phyloP scores from a whole-genome alignment of 2,329 filamentous ascomycete genomes.

The Botrytis porri region DNA sequence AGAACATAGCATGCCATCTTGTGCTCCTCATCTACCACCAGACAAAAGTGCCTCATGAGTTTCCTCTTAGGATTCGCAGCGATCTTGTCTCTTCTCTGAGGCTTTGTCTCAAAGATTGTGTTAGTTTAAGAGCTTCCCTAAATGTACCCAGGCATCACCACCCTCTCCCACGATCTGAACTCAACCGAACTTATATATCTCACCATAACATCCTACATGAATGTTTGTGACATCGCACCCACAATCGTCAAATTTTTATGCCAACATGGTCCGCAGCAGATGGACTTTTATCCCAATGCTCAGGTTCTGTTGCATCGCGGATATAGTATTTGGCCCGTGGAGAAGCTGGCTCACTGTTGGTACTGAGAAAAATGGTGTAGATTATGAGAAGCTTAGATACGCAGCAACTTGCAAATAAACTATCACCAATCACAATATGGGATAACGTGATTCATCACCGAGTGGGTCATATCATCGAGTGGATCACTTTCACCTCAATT shows the following conservation, averaged over 20 bases:
- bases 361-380: constrained; percentile 55
- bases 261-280: constrained; percentile 53
- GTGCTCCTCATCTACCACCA: constrained; percentile 30
- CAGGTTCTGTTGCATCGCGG: constrained; percentile 52
- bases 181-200: constrained; percentile 33
- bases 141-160: constrained; percentile 31
- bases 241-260: constrained; percentile 41
- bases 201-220: constrained; percentile 38
- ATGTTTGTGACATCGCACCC: constrained; percentile 57
- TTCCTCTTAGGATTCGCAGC: constrained; percentile 28
- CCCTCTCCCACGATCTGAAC: constrained; percentile 27
- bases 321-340: constrained; percentile 52
- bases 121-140: no score
- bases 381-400: constrained; percentile 59
- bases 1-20: constrained; percentile 13
- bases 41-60: constrained; percentile 30
- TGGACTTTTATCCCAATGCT: constrained; percentile 54
- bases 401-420: background rate
- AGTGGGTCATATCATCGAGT: no score
- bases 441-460: no score
- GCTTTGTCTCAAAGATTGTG: constrained; percentile 28
- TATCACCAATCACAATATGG: background rate
- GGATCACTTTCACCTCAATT: no score
- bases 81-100: constrained; percentile 30
- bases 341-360: constrained; percentile 51